Evolutionary conservation across 208 protist genomes (phyloP), one percentile per base, ranked within the genome.

Genomic region (Leishmania turanica): DNA sequence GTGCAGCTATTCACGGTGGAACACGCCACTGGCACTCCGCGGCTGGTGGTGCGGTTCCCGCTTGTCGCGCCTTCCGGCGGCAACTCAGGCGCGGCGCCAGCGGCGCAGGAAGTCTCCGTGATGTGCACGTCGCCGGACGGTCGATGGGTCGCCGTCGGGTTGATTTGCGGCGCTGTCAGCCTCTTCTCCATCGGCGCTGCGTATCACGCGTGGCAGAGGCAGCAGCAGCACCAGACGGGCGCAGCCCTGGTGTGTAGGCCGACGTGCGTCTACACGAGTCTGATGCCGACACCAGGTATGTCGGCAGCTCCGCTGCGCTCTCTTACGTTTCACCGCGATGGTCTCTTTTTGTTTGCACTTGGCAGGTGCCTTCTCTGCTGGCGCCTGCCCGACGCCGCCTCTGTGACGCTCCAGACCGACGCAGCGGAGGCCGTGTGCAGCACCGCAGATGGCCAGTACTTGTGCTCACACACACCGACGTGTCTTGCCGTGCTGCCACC

Each of bases 101-200:
- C 53, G 37, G 40, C 7, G 47, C 58, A 62, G 9, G 78, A 78
- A 47, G 78, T 77, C 34, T n/a, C 65, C 3, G 8, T 66, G 19
- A 31, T 82, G 47, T 27, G 82, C 31, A 71, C 66, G 54, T 82
- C 82, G 27, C 82, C 78, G 3, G 82, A 85, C 19, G 76, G 76
- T 2, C 21, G 6, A 9, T 90, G 87, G 87, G 37, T 90, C 31
- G 81, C 84, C 5, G 77, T 88, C 51, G 81, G 77, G 15, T 45
- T 70, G 66, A 49, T 24, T 8, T 75, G 80, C 58, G 87, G 84
- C 40, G 56, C 64, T n/a, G 60, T 90, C 31, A 54, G 42, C 21
- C 78, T 90, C 65, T 89, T 82, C 73, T 54, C 76, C 80, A 51
- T 89, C 45, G 3, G 64, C 34, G 47, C 27, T 45, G 82, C 85